A percentile compares a stretch with the other conserved stretches of the same genome.
phyloP scores from a whole-genome alignment of 495 filamentous ascomycete genomes.

The Aspergillus taichungensis region DNA sequence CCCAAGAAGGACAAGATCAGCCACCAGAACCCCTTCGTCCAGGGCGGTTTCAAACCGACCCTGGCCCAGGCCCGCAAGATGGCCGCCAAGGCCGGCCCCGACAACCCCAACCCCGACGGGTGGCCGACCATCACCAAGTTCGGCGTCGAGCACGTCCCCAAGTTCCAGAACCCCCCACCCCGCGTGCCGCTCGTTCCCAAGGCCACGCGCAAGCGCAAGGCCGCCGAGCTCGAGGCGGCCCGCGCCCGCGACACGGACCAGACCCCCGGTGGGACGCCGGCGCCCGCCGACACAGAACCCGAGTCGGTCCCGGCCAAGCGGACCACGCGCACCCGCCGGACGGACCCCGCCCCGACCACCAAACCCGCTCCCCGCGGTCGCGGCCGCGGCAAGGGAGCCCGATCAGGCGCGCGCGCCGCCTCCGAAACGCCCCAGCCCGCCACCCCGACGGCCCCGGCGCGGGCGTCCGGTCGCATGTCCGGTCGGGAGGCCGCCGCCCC shows the following conservation, averaged over 20 bases:
- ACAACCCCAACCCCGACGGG: constrained; percentile 32
- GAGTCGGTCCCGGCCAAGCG: constrained; percentile 23
- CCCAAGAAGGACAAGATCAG: constrained; percentile 17
- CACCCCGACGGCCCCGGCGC: not conserved
- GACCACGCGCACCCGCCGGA: constrained; percentile 25
- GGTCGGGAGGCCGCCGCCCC: constrained; percentile 1
- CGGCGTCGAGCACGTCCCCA: constrained; percentile 27
- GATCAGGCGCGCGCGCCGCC: constrained; percentile 14
- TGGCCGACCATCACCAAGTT: constrained; percentile 26
- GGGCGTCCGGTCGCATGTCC: not conserved
- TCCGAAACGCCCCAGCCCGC: constrained; percentile 15
- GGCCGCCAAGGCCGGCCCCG: constrained; percentile 22
- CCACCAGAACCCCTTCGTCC: constrained; percentile 32
- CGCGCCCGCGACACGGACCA: constrained; percentile 23
- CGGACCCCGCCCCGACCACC: constrained; percentile 9
- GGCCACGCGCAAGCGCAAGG: constrained; percentile 37
- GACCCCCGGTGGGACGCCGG: constrained; percentile 16
- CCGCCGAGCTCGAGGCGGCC: constrained; percentile 29
- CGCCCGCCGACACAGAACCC: constrained; percentile 23
- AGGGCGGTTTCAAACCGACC: constrained; percentile 39
- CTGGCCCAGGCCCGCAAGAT: constrained; percentile 33
- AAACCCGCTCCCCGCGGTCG: constrained; percentile 35
- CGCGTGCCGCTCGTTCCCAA: constrained; percentile 45
- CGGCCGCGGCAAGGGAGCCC: constrained; percentile 44
- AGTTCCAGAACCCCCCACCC: constrained; percentile 37